Evolutionary conservation across 78 protist species (phyloP).

Genomic region (Protostelium mycophagum): DNA sequence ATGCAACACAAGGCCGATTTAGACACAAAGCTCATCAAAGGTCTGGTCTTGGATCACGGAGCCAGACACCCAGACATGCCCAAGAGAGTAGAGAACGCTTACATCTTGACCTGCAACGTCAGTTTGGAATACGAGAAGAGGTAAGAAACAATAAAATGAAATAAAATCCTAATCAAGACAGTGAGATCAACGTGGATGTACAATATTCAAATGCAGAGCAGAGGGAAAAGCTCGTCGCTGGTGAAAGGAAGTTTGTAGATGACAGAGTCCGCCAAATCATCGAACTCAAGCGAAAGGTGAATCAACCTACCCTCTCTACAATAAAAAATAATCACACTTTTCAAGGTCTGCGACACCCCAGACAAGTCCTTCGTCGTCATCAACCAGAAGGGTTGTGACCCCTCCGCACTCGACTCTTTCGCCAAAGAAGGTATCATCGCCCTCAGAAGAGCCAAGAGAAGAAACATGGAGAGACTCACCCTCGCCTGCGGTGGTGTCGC

Average conservation of each 20-base stretch:
- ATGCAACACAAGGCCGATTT: conserved; percentile 93
- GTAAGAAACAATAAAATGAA: conserved; percentile 5
- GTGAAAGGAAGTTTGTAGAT: conserved; percentile 94
- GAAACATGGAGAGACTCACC: conserved; percentile 96
- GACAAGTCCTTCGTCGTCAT: conserved; percentile 87
- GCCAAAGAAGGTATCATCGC: conserved; percentile 95
- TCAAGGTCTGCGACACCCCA: conserved; percentile 58
- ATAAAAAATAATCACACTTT: background rate
- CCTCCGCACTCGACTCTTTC: conserved; percentile 93
- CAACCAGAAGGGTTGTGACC: conserved; percentile 99
- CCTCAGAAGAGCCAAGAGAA: conserved; percentile 97
- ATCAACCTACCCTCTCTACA: background rate
- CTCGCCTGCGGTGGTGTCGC: conserved; percentile 98
- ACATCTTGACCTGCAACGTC: conserved; percentile 92
- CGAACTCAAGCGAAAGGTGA: conserved; percentile 81
- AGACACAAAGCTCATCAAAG: conserved; percentile 84
- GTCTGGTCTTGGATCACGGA: conserved; percentile 99
- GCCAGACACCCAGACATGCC: conserved; percentile 99
- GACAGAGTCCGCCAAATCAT: conserved; percentile 83
- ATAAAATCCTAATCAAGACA: conserved; percentile 13
- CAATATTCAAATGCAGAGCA: conserved; percentile 83
- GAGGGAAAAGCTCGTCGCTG: conserved; percentile 86
- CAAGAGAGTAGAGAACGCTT: conserved; percentile 69
- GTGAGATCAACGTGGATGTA: conserved; percentile 92
- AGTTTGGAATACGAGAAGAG: conserved; percentile 97